These are phyloP conservation scores for Neopestalotiopsis sp. DNA, from an alignment of 2,329 filamentous ascomycete species.

Conservation along the genomic window DNA sequence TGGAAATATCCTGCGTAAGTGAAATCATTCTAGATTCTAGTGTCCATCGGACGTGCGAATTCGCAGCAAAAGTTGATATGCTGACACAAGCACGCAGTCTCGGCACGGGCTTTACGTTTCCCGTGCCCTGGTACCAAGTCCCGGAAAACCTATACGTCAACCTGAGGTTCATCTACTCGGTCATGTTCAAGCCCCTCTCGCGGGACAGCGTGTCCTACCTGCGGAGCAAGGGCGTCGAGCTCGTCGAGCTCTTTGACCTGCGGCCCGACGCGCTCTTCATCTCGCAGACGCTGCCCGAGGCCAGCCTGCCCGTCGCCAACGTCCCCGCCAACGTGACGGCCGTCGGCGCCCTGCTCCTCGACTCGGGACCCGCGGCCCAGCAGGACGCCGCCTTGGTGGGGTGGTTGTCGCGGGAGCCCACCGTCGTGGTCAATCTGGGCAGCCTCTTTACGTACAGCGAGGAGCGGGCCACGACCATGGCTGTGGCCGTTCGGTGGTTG, in stretches of 20 bases:
- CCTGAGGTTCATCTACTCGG: slow-evolving; percentile 15
- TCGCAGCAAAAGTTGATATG: neutral
- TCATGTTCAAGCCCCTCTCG: slow-evolving; percentile 18
- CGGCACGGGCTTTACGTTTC: slow-evolving; percentile 26
- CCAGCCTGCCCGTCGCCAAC: slow-evolving; percentile 28
- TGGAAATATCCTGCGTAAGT: slow-evolving; percentile 28
- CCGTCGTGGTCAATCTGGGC: slow-evolving; percentile 33
- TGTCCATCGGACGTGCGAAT: neutral
- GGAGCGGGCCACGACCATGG: slow-evolving; percentile 32
- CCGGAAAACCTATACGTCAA: slow-evolving; percentile 25
- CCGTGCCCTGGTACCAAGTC: slow-evolving; percentile 26
- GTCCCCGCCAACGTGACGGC: slow-evolving; percentile 26
- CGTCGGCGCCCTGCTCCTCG: slow-evolving; percentile 30
- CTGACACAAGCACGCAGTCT: slow-evolving; percentile 11
- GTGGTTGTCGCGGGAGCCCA: slow-evolving; percentile 28
- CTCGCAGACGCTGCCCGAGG: slow-evolving; percentile 30
- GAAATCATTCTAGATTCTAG: neutral
- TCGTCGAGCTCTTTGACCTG: slow-evolving; percentile 24
- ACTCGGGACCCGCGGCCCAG: slow-evolving; percentile 24
- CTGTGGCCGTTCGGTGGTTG: slow-evolving; percentile 23
- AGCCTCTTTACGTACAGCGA: slow-evolving; percentile 27
- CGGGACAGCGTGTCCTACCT: slow-evolving; percentile 18
- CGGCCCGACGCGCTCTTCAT: slow-evolving; percentile 30
- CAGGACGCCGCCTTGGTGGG: slow-evolving; percentile 30
- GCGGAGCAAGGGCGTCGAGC: slow-evolving; percentile 25